Conservation (phyloP, 2,329 filamentous ascomycete species). For the Colletotrichum graminicola region DNA sequence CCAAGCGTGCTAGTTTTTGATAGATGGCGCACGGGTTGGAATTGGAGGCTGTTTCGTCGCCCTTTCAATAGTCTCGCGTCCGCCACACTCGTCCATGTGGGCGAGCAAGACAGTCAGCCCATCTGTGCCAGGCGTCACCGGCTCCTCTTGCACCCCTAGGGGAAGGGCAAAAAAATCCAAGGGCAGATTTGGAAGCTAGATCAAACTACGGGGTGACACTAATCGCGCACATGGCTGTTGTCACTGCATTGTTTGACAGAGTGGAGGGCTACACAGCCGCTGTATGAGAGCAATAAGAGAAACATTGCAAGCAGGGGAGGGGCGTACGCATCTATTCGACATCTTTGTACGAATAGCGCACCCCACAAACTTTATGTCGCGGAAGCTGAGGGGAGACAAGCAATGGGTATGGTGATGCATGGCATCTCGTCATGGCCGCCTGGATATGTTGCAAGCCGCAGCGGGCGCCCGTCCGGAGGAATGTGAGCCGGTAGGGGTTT, state of each 20-base stretch:
- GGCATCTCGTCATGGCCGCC: slow-evolving; percentile 14
- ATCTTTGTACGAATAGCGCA: slow-evolving; percentile 40
- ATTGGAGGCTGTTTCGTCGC: slow-evolving; percentile 9
- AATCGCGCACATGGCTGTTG: slow-evolving; percentile 32
- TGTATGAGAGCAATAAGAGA: slow-evolving; percentile 32
- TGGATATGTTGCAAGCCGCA: slow-evolving; percentile 6
- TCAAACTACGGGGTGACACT: slow-evolving; percentile 4
- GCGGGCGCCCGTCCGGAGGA: neutral
- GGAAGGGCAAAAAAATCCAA: neutral
- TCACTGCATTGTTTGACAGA: slow-evolving; percentile 37
- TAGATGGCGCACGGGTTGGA: neutral
- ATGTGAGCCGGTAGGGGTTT: slow-evolving; percentile 15
- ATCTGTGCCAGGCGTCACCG: slow-evolving; percentile 21
- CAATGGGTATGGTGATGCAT: slow-evolving; percentile 10
- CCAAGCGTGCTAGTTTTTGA: slow-evolving; percentile 3
- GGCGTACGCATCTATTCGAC: slow-evolving; percentile 45
- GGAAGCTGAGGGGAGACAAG: slow-evolving; percentile 12
- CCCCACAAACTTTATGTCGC: slow-evolving; percentile 1
- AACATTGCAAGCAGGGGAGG: slow-evolving; percentile 37
- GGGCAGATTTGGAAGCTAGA: neutral
- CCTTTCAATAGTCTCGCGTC: slow-evolving; percentile 26
- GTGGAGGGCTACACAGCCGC: slow-evolving; percentile 36
- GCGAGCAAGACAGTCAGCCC: slow-evolving; percentile 11
- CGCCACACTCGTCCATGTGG: slow-evolving; percentile 22
- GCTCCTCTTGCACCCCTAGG: slow-evolving; percentile 15